Conservation (phyloP, 345 rosid species). For the Ceriops decandra region DNA sequence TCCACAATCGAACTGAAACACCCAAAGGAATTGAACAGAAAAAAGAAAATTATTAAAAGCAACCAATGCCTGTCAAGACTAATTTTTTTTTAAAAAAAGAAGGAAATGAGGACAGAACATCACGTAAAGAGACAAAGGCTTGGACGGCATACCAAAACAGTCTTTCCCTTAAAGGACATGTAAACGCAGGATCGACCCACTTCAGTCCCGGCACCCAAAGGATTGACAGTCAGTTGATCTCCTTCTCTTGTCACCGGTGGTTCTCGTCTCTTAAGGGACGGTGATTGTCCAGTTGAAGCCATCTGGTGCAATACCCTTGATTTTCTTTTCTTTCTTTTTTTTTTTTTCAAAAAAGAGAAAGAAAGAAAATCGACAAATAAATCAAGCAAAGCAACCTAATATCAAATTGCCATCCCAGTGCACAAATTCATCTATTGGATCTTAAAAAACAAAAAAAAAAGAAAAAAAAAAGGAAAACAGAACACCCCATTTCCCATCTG, state of each 20-base stretch:
- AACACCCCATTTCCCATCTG: too few relatives aligned
- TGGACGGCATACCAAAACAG: constrained; percentile 40
- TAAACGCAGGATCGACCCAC: constrained; percentile 90
- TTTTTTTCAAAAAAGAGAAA: too few relatives aligned
- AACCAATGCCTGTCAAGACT: not conserved
- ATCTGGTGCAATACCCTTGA: not conserved
- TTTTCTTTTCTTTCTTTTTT: not conserved
- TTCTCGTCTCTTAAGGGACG: constrained; percentile 64
- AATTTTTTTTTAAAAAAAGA: not conserved
- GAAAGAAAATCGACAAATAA: too few relatives aligned
- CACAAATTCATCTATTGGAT: too few relatives aligned
- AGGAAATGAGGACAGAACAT: too few relatives aligned
- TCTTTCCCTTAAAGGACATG: constrained; percentile 89
- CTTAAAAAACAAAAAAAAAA: too few relatives aligned
- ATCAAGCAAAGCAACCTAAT: too few relatives aligned
- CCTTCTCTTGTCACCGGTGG: constrained; percentile 57
- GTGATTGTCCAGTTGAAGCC: constrained; percentile 52
- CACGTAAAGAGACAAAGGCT: too few relatives aligned
- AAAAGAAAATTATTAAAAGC: not conserved
- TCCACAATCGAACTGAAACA: constrained; percentile 78
- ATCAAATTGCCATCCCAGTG: too few relatives aligned
- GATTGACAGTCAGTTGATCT: constrained; percentile 71
- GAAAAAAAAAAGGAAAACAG: too few relatives aligned
- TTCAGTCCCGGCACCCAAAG: constrained; percentile 91
- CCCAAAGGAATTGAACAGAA: not conserved